Evolutionary conservation across 768 basidiomycete genomes (phyloP), one percentile per base, ranked within the genome.

Genomic region (Panaeolus papilionaceus): DNA sequence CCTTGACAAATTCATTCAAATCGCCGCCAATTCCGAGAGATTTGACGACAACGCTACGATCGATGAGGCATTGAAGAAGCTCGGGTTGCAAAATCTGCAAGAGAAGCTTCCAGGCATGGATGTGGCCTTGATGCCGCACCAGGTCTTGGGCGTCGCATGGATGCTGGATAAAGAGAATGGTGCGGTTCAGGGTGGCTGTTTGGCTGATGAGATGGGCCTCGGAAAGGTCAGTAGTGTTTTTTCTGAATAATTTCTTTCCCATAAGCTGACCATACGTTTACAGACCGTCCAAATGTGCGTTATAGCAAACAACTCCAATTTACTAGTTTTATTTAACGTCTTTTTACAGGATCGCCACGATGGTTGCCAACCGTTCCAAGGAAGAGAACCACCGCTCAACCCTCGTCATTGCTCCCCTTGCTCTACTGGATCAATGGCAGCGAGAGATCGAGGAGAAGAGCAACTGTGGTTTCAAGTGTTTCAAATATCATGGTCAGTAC

Each of bases 371-470:
- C 72, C 79, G 74, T 6, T 84, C 89, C 0, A 67, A 71, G 1
- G 83, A 91, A 67, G 82, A 82, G 0, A 75, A 73, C 20, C 80
- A 84, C 76, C 90, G 89, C 76, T 86, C 88, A 0, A 93, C 86
- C 26, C 82, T 94, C 0, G 86, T 94, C 65, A 75, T 93, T 28
- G 88, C 89, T 1, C 90, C 89, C 9, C 75, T 88, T 12, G 88
- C 90, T 1, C 78, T 93, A 4, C 80, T 93, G 12, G 83, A 87
- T 63, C 92, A 93, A 69, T 90, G 89, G 89, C 83, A 85, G 72
- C 71, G 79, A 26, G 89, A 89, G 76, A 85, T 87, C 33, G 86
- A 90, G 73, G 79, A 82, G 47, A 87, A 87, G 79, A 86, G 86
- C 1, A 83, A 83, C 68, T 78, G 79, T 51, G 79, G 76, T 8